Conservation (phyloP, 1,284 basidiomycete genomes). For the Cutaneotrichosporon sp. region DNA sequence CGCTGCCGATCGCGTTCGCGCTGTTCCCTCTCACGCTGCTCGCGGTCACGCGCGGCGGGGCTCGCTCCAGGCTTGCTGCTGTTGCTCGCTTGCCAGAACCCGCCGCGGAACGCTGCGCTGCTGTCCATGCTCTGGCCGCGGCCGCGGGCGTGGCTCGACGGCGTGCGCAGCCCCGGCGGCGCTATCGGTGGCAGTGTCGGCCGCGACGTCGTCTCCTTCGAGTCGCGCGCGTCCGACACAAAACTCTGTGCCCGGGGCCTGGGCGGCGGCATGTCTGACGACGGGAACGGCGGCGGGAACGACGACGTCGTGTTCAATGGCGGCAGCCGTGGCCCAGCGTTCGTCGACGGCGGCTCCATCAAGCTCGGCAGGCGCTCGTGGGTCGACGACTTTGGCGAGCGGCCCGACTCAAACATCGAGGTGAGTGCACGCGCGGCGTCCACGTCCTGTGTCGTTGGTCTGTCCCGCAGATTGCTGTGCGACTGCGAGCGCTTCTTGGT, state of each 20-base stretch:
- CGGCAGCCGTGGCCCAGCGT: slow-evolving; percentile 5
- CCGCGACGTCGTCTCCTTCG: not conserved
- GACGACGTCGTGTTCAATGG: slow-evolving; percentile 1
- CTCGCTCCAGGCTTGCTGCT: not conserved
- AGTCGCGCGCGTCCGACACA: slow-evolving; percentile 8
- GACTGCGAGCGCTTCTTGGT: slow-evolving; percentile 40
- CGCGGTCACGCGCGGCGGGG: slow-evolving; percentile 1
- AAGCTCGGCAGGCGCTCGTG: slow-evolving; percentile 1
- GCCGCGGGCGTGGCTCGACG: slow-evolving; percentile 7
- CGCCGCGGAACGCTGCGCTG: slow-evolving; percentile 10
- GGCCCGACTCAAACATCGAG: slow-evolving; percentile 34
- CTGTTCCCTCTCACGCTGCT: slow-evolving; percentile 4
- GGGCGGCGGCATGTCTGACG: slow-evolving; percentile 12
- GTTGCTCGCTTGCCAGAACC: slow-evolving; percentile 12
- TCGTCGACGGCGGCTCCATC: not conserved
- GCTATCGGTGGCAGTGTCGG: not conserved
- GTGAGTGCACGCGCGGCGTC: slow-evolving; percentile 44
- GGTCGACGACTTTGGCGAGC: slow-evolving; percentile 8
- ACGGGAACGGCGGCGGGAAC: slow-evolving; percentile 9
- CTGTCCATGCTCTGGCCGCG: slow-evolving; percentile 18
- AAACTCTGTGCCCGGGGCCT: slow-evolving; percentile 17
- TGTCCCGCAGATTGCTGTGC: slow-evolving; percentile 31
- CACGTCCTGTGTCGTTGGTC: slow-evolving; percentile 39
- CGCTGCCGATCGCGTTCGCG: slow-evolving; percentile 8
- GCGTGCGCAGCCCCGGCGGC: slow-evolving; percentile 1